Percentiles rank a stretch among this genome's conserved stretches.
These are phyloP conservation scores for Deinandra increscens DNA, from an alignment of 129 eudicot genomes.

Conservation along the genomic window DNA sequence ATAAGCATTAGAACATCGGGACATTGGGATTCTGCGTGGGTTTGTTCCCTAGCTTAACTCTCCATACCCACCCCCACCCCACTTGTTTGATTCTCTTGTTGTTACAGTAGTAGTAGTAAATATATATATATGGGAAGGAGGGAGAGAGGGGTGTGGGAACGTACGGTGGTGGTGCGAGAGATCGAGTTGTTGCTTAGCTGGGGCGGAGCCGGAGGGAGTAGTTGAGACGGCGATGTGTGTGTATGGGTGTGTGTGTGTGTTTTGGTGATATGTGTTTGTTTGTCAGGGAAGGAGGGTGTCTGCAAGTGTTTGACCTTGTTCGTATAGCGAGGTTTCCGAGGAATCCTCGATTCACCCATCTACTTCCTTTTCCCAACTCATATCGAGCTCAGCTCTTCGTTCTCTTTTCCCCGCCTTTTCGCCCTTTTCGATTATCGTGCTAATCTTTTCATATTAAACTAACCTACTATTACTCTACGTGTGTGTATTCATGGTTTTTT, in stretches of 20 bases:
- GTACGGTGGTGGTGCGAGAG: background rate
- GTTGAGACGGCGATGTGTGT: conserved; percentile 17
- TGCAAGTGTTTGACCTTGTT: conserved; percentile 38
- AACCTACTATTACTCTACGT: no score
- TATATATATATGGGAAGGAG: no score
- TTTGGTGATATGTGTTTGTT: conserved; percentile 35
- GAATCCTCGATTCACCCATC: conserved; percentile 39
- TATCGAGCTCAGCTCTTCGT: conserved; percentile 28
- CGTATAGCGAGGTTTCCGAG: conserved; percentile 30
- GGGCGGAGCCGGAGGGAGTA: conserved; percentile 17
- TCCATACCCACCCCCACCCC: conserved; percentile 21
- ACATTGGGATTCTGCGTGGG: conserved; percentile 36
- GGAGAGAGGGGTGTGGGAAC: no score
- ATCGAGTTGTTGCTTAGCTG: background rate
- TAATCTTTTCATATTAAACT: background rate
- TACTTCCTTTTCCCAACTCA: conserved; percentile 3
- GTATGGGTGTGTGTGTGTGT: background rate
- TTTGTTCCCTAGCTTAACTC: conserved; percentile 6
- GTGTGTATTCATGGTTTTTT: no score
- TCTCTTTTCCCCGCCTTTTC: conserved; percentile 26
- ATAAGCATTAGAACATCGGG: conserved; percentile 5
- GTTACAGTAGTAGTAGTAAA: no score
- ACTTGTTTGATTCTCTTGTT: background rate
- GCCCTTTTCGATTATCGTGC: background rate
- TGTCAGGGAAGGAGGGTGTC: conserved; percentile 23